Base-by-base conservation (phyloP, 106 monocot genomes). In the Platanthera guangdongensis region DNA sequence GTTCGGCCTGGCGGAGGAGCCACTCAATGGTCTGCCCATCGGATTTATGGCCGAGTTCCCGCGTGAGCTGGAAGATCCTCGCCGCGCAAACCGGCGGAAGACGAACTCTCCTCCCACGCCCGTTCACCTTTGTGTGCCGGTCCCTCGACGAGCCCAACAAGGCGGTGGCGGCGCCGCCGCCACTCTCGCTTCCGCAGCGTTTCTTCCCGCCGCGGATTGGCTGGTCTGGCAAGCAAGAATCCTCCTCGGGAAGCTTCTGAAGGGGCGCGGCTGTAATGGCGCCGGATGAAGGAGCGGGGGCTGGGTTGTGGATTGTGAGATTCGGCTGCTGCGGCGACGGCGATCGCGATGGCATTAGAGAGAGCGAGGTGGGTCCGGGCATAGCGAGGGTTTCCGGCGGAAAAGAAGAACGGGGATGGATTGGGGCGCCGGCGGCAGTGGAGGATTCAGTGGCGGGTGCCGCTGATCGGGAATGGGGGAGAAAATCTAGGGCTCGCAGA, bases 11-110 rank as follows among this genome's bases (percentile, higher is more conserved):
- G 16, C 77, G 83, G 12, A 86, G 86, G 14, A 86, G 82, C 86
- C 86, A 86, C 83, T 82, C 83, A 68, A 86, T 83, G 32, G 82
- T 86, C 73, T 86, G 76, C 8, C 86, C 86, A 21, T 86, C 86
- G 19, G 86, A 68, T 9, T 74, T 75, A 72, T 85, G 82, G 13
- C 81, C 81, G 49, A 85, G 82, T 60, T 85, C 85, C 70, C 82
- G 63, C 19, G 85, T 86, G 16, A 86, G 57, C 73, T 86, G 86
- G 80, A 83, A 86, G 54, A 86, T 71, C 55, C 86, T 55, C 2
- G 86, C 86, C 3, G 83, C 86, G 39, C 80, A 83, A 25, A 80
- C 8, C 52, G 83, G 79, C 30, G 83, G 86, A 71, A 86, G 50
- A 2, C 86, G 79, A 21, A 86, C 82, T 19, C 86, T 69, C 47